Base-by-base conservation (phyloP, 371 early-diverging fungal genomes). In the Gilbertella persicaria region DNA sequence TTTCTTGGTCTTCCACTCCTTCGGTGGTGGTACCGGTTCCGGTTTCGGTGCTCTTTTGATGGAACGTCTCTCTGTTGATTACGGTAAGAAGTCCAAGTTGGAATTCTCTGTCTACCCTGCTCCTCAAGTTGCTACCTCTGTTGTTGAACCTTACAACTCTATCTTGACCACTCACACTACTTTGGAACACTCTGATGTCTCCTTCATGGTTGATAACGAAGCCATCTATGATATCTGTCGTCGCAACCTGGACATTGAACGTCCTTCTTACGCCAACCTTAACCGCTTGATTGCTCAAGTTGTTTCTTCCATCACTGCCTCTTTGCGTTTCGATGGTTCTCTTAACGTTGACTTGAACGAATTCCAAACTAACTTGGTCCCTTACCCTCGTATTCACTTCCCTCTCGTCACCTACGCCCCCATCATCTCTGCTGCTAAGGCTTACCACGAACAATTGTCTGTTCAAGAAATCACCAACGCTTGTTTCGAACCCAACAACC, bases 131-230 rank as follows among this genome's bases (percentile, higher is more conserved):
- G 88, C 96, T 66, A 97, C 96, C 54, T 92, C 97, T 26, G 99
- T 98, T 41, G 99, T 98, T 53, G 99, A 99, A 85, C 95, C 96
- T 46, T 95, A 95, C 86, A 96, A 99, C 91, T 95, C 97, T 49
- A 95, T 99, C 75, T 80, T 99, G 81, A 97, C 98, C 67, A 98
- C 98, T 47, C 99, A 96, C 83, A 95, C 96, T 75, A 97, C 99
- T 44, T 80, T 99, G 19, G 99, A 98, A 80, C 96, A 99, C 86
- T 91, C 95, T 41, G 97, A 99, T 83, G 97, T 97, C 79, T 91
- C 99, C 51, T 99, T 99, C 85, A 92, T 98, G 92, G 97, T 99
- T 44, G 99, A 99, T 79, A 99, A 99, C 83, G 97, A 98, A 82
- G 97, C 97, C 73, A 81, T 95, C 83, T 99, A 99, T 78, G 97